These are phyloP conservation scores for Solanum ossicruentum DNA, from an alignment of 257 asterid genomes.

Conservation along the genomic window DNA sequence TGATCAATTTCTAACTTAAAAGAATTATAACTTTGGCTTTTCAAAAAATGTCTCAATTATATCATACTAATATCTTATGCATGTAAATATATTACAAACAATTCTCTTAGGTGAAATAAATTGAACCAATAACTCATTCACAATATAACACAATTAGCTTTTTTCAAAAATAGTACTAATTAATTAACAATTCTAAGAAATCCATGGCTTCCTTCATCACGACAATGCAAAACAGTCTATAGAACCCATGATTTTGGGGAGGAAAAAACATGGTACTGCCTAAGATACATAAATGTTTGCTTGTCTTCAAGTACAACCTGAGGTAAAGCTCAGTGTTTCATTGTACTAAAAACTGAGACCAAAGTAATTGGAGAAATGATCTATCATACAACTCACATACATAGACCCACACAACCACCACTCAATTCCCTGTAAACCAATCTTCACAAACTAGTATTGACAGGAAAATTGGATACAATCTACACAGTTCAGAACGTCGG, in stretches of 20 bases:
- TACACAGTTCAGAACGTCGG: constrained; percentile 37
- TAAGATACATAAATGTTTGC: neutral
- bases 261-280: neutral
- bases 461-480: constrained; percentile 1
- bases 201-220: neutral
- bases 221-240: neutral
- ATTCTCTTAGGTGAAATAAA: neutral
- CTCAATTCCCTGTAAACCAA: constrained; percentile 2
- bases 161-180: neutral
- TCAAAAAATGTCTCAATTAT: too few species aligned
- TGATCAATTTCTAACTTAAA: too few species aligned
- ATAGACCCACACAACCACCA: neutral
- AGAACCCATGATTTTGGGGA: neutral
- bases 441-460: constrained; percentile 11
- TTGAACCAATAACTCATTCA: neutral
- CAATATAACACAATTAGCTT: neutral
- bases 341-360: neutral
- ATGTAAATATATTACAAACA: too few species aligned
- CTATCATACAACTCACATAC: neutral
- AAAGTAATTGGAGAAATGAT: neutral
- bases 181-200: neutral
- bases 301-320: neutral
- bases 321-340: neutral
- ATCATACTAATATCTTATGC: too few species aligned
- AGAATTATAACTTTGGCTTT: too few species aligned